phyloP scores from a whole-genome alignment of 2,329 filamentous ascomycete species.

The Escovopsis sp. region DNA sequence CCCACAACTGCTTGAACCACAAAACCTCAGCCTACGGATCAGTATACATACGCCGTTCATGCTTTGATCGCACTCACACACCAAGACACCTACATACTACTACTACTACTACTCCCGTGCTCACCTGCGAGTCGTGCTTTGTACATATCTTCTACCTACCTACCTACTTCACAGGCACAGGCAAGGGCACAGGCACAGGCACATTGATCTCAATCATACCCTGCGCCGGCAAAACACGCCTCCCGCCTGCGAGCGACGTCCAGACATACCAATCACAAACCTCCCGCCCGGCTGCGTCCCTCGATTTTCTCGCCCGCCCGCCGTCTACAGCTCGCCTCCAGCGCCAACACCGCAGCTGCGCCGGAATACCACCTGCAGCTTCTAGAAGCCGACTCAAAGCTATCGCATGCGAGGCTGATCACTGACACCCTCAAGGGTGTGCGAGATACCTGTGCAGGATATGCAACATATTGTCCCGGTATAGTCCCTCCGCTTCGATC shows the following conservation, averaged over 20 bases:
- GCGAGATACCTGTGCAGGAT: not conserved
- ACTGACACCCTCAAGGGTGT: conserved; percentile 4
- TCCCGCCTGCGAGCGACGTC: too few relatives aligned
- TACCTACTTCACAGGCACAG: not conserved
- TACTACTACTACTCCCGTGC: not conserved
- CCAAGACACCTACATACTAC: not conserved
- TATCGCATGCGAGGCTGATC: conserved; percentile 6
- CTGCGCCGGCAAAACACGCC: too few relatives aligned
- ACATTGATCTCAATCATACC: too few relatives aligned
- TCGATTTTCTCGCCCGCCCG: not conserved
- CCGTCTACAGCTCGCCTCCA: not conserved
- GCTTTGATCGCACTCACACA: not conserved
- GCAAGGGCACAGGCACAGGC: too few relatives aligned
- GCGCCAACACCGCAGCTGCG: not conserved
- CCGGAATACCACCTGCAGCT: not conserved
- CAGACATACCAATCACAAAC: too few relatives aligned
- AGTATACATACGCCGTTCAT: not conserved
- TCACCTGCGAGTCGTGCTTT: too few relatives aligned
- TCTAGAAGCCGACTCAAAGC: conserved; percentile 3
- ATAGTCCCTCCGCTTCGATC: conserved; percentile 1
- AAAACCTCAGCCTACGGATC: not conserved
- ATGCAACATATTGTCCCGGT: not conserved
- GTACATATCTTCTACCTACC: not conserved
- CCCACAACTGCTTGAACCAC: too few relatives aligned
- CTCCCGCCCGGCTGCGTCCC: too few relatives aligned